A percentile compares a stretch with the other conserved stretches of the same genome.
Conservation (phyloP, 2,329 filamentous ascomycete species). For the Raffaelea arxii region DNA sequence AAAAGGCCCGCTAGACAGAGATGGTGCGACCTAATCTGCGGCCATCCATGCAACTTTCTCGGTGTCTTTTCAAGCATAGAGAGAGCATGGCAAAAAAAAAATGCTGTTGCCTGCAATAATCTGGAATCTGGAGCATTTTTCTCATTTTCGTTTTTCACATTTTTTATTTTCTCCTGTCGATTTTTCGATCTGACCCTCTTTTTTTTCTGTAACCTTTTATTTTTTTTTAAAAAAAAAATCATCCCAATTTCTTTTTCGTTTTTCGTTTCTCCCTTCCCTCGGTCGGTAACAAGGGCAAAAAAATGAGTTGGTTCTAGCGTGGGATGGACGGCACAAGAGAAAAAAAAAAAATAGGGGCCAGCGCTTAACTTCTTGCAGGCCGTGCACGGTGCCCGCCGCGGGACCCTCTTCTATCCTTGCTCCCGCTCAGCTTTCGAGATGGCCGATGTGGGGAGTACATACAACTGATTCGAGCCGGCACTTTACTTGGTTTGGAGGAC, state of each 20-base stretch:
- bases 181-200: not conserved
- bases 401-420: too few species aligned
- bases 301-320: not conserved
- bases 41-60: conserved; percentile 3
- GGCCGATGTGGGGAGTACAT: too few species aligned
- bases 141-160: not conserved
- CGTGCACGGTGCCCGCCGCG: conserved; percentile 3
- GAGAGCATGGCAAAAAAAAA: too few species aligned
- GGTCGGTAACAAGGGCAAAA: not conserved
- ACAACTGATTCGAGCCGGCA: too few species aligned
- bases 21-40: conserved; percentile 12
- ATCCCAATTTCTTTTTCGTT: too few species aligned
- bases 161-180: not conserved
- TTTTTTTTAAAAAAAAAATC: not conserved
- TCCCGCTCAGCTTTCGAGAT: too few species aligned
- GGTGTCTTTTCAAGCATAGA: too few species aligned
- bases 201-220: not conserved
- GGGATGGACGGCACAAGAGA: not conserved
- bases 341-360: not conserved
- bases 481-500: too few species aligned
- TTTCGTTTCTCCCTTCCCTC: not conserved
- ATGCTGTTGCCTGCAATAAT: too few species aligned
- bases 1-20: not conserved
- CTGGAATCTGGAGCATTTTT: too few species aligned
- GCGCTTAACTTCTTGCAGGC: conserved; percentile 1